Evolutionary conservation across 495 filamentous ascomycete genomes (phyloP).

Genomic region (Evernia prunastri): DNA sequence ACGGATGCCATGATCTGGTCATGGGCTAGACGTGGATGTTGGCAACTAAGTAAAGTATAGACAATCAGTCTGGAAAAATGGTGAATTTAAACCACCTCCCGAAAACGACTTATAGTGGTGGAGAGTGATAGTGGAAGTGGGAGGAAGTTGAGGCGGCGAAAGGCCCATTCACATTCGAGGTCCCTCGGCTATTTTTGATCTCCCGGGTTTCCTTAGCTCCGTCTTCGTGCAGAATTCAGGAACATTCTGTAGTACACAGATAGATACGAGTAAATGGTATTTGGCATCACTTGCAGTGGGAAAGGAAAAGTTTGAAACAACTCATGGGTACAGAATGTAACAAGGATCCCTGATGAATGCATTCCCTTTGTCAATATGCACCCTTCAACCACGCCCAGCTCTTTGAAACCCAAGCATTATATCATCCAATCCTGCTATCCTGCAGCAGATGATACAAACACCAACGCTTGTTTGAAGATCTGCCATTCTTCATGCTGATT

Average conservation of each 20-base stretch:
- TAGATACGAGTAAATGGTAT: background rate
- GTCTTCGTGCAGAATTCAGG: background rate
- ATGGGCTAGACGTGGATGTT: background rate
- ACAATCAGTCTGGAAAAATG: background rate
- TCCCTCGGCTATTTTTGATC: conserved; percentile 7
- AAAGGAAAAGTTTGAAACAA: background rate
- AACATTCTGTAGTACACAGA: too few relatives aligned
- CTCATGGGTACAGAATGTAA: background rate
- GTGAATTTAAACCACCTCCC: background rate
- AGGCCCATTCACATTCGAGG: conserved; percentile 6
- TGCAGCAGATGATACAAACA: background rate
- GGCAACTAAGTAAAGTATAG: background rate
- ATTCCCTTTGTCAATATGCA: conserved; percentile 6
- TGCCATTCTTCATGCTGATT: conserved; percentile 26
- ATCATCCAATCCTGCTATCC: background rate
- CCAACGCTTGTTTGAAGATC: background rate
- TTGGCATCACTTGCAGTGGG: background rate
- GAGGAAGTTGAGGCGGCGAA: conserved; percentile 3
- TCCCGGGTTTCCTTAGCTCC: background rate
- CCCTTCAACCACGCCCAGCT: background rate
- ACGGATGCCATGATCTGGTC: conserved; percentile 20
- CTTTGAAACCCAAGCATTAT: background rate
- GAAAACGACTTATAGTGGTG: background rate
- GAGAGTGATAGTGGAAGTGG: background rate
- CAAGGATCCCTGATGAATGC: too few relatives aligned